Conservation (phyloP, 163 green algal species). For the Picocystis sp. region DNA sequence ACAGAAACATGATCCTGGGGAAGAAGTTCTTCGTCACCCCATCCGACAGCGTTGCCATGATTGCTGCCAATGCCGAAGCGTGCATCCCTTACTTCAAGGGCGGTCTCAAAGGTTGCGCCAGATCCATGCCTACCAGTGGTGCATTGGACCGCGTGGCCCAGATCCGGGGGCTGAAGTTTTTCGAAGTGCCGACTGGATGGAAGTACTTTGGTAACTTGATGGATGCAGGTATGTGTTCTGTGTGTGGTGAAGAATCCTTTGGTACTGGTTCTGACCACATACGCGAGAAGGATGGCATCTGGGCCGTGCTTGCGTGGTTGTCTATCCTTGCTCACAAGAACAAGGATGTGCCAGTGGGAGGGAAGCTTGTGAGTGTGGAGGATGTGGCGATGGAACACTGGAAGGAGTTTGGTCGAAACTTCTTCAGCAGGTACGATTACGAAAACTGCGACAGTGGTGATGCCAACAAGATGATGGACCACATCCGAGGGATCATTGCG, state of each 20-base stretch:
- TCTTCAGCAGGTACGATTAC: constrained; percentile 29
- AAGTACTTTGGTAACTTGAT: constrained; percentile 38
- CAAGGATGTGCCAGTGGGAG: constrained; percentile 9
- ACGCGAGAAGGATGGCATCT: constrained; percentile 34
- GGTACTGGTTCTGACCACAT: constrained; percentile 31
- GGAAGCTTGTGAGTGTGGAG: constrained; percentile 17
- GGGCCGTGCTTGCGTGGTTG: constrained; percentile 30
- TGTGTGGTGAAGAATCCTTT: constrained; percentile 33
- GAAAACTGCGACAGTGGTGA: constrained; percentile 8
- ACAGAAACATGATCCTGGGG: constrained; percentile 96
- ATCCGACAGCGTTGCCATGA: constrained; percentile 36
- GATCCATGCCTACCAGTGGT: constrained; percentile 8
- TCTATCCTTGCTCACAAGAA: constrained; percentile 25
- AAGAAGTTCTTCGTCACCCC: constrained; percentile 92
- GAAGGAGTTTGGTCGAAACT: constrained; percentile 25
- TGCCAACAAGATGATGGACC: constrained; percentile 4
- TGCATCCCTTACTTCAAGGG: constrained; percentile 11
- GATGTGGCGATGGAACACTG: constrained; percentile 24
- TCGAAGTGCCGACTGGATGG: constrained; percentile 27
- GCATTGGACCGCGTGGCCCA: constrained; percentile 3
- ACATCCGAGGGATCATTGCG: not conserved
- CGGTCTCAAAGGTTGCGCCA: constrained; percentile 5
- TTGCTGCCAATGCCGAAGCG: constrained; percentile 5
- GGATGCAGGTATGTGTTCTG: constrained; percentile 25
- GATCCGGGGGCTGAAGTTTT: constrained; percentile 2